Evolutionary conservation across 768 basidiomycete genomes (phyloP).

Genomic region (Lactarius psammicola): DNA sequence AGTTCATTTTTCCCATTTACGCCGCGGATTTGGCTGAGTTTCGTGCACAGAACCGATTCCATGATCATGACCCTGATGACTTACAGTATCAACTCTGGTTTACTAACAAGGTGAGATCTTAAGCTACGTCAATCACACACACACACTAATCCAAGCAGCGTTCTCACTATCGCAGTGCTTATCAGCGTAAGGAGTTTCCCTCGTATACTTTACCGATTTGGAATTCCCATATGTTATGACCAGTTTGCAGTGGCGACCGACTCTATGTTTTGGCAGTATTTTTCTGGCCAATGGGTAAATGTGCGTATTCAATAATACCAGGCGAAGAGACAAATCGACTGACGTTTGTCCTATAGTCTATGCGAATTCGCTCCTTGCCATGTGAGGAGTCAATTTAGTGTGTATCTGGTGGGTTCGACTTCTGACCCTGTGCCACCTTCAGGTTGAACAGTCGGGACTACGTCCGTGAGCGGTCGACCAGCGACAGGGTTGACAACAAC

Average conservation of each 20-base stretch:
- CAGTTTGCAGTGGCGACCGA: slow-evolving; percentile 40
- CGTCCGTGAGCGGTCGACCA: not conserved
- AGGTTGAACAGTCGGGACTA: slow-evolving; percentile 20
- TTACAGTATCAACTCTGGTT: slow-evolving; percentile 33
- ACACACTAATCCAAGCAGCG: slow-evolving; percentile 16
- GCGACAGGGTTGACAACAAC: not conserved
- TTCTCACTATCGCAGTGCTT: slow-evolving; percentile 27
- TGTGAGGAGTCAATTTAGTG: slow-evolving; percentile 38
- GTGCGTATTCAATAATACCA: slow-evolving; percentile 34
- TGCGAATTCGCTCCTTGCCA: slow-evolving; percentile 51
- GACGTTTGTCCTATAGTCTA: slow-evolving; percentile 40
- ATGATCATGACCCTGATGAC: slow-evolving; percentile 32
- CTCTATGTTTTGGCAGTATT: slow-evolving; percentile 49
- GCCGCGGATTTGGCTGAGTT: not conserved
- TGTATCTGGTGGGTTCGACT: not conserved
- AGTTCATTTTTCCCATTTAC: slow-evolving; percentile 15
- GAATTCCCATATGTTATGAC: not conserved
- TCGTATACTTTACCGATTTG: not conserved
- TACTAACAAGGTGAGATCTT: slow-evolving; percentile 31
- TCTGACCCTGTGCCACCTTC: not conserved
- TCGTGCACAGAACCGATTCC: slow-evolving; percentile 31
- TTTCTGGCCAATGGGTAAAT: slow-evolving; percentile 54
- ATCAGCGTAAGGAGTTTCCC: slow-evolving; percentile 20
- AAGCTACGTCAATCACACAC: not conserved
- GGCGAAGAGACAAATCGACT: not conserved